Evolutionary conservation across 1,139 yeast genomes (phyloP), one percentile per base, ranked within the genome.

Genomic region (Chernovozyma sophiae-reginae): DNA sequence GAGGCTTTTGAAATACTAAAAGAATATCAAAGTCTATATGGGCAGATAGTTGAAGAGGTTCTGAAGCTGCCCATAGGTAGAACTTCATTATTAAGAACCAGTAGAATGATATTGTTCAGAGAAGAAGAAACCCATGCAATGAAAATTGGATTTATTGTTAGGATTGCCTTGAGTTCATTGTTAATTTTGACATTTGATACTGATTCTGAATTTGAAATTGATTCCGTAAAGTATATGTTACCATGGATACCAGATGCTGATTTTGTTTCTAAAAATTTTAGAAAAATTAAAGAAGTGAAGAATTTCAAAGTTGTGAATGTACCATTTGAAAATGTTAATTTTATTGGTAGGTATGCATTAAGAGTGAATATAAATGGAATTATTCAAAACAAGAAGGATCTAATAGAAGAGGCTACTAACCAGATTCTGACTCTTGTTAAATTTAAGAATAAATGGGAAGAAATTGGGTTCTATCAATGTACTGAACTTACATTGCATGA

Each of bases 101-200:
- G 95, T 8, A 68, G 87, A 42, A 54, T 85, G 37, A 55, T 86
- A 37, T 71, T 81, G 10, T 85, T 65, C 56, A 71, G 79, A 43
- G 80, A 79, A 48, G 50, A 53, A 27, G 56, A 55, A 3, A 51
- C 57, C 10, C 67, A 58, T 4, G 55, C 59, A 6, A 53, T 75
- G 2, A 65, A 68, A 35, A 57, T 79, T 15, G 95, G 87, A 2
- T 71, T 80, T 45, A 55, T 81, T 27, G 61, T 74, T 34, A 72
- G 68, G 48, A 57, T 66, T 11, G 68, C 67, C 36, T 43, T 51
- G 8, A 56, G 56, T 3, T 45, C 58, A 2, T 46, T 72, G 6
- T 48, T 68, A 20, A 56, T 72, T 3, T 49, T 75, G 34, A 66
- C 74, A 0, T 74, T 74, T 45, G 52, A 72, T 42, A 72, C 71